Evolutionary conservation across 1,284 basidiomycete species (phyloP).

Genomic region (Polyporus tsugae): DNA sequence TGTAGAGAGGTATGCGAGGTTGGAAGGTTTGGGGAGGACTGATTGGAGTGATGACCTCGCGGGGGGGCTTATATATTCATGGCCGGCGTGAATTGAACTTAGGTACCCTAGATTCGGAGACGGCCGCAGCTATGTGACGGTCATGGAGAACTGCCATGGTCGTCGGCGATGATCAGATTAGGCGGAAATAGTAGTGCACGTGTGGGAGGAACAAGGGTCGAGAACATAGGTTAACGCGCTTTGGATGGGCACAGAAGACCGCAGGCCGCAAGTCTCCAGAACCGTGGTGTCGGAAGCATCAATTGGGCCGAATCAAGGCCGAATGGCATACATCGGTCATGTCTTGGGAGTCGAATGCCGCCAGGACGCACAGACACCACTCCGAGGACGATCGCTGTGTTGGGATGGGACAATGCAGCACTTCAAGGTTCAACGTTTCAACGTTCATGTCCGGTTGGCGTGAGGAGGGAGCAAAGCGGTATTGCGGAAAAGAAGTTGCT

Average conservation of each 20-base stretch:
- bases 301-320: slow-evolving; percentile 1
- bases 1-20: slow-evolving; percentile 8
- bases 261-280: not conserved
- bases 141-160: slow-evolving; percentile 7
- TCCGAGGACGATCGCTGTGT: not conserved
- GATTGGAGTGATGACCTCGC: not conserved
- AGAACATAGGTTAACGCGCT: not conserved
- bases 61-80: slow-evolving; percentile 24
- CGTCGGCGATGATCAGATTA: slow-evolving; percentile 31
- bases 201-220: slow-evolving; percentile 10
- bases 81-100: not conserved
- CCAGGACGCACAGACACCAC: not conserved
- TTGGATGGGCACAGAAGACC: not conserved
- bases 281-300: not conserved
- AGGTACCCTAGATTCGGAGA: slow-evolving; percentile 5
- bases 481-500: slow-evolving; percentile 4
- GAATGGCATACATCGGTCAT: not conserved
- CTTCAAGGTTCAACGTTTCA: not conserved
- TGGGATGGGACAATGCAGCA: not conserved
- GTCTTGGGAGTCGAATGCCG: not conserved
- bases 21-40: not conserved
- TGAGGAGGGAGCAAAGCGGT: not conserved
- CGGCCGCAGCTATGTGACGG: slow-evolving; percentile 10
- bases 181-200: slow-evolving; percentile 19
- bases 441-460: not conserved